A percentile compares a stretch with the other conserved stretches of the same genome.
phyloP scores from a whole-genome alignment of 805 yeast species.

The Yamadazyma nakazawae region DNA sequence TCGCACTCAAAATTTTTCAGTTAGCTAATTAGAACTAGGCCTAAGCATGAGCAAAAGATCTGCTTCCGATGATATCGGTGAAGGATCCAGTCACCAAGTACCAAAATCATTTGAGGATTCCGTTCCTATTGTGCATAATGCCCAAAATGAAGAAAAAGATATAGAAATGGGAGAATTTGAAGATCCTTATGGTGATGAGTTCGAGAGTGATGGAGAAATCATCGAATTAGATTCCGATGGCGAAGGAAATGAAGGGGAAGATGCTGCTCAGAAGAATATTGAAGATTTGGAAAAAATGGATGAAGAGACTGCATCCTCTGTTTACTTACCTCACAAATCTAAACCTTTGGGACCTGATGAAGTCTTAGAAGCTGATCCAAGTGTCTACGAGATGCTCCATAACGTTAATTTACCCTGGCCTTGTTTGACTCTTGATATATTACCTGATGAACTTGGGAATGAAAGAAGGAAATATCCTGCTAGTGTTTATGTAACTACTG shows the following conservation, averaged over 20 bases:
- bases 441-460: slow-evolving; percentile 82
- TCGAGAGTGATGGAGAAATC: slow-evolving; percentile 86
- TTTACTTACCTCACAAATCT: slow-evolving; percentile 85
- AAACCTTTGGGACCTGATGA: slow-evolving; percentile 94
- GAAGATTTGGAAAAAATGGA: slow-evolving; percentile 36
- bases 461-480: slow-evolving; percentile 93
- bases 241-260: slow-evolving; percentile 36
- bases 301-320: slow-evolving; percentile 30
- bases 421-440: slow-evolving; percentile 82
- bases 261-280: slow-evolving; percentile 27
- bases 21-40: background rate
- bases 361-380: slow-evolving; percentile 92
- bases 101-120: slow-evolving; percentile 35
- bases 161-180: slow-evolving; percentile 81
- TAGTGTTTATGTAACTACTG: slow-evolving; percentile 78
- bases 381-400: slow-evolving; percentile 95
- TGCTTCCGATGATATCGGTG: slow-evolving; percentile 21
- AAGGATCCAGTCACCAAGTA: slow-evolving; percentile 22
- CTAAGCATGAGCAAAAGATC: slow-evolving; percentile 50
- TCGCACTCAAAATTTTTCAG: slow-evolving; percentile 3
- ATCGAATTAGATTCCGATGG: slow-evolving; percentile 65
- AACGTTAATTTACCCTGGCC: slow-evolving; percentile 96
- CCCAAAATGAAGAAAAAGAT: slow-evolving; percentile 33
- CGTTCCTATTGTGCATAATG: slow-evolving; percentile 36
- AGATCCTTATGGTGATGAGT: slow-evolving; percentile 87